Evolutionary conservation across 352 stramenopile genomes (phyloP).

Genomic region (Globisporangium abappressorium): DNA sequence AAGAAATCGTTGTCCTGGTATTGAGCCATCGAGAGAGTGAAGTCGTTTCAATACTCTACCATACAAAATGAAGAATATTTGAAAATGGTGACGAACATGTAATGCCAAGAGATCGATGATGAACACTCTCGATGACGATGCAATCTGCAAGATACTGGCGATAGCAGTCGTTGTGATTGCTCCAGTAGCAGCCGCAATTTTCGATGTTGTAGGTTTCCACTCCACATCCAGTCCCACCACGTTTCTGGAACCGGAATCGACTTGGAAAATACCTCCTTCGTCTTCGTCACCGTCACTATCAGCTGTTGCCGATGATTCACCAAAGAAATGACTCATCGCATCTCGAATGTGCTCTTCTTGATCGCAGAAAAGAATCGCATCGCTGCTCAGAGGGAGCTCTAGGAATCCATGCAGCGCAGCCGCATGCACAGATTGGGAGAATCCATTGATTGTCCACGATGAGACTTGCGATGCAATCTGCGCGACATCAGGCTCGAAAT

Average conservation of each 20-base stretch:
- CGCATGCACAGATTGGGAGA: constrained; percentile 7
- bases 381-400: constrained; percentile 17
- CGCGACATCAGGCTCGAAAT: constrained; percentile 34
- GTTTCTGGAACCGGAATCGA: not conserved
- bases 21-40: not conserved
- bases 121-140: constrained; percentile 38
- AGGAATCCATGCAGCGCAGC: constrained; percentile 22
- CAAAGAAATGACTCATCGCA: constrained; percentile 30
- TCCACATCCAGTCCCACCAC: constrained; percentile 65
- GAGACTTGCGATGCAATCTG: constrained; percentile 20
- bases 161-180: constrained; percentile 28
- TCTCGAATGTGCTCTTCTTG: constrained; percentile 26
- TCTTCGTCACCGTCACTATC: not conserved
- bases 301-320: not conserved
- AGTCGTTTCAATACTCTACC: not conserved
- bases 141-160: constrained; percentile 67
- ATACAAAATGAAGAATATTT: not conserved
- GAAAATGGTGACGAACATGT: constrained; percentile 33
- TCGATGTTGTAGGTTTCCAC: constrained; percentile 49
- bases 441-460: constrained; percentile 9
- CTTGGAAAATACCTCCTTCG: not conserved
- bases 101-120: constrained; percentile 57
- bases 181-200: constrained; percentile 10
- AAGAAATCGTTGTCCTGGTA: constrained; percentile 38
- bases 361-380: constrained; percentile 43